These are phyloP conservation scores for Yamadazyma kanchanaburiensis DNA, from an alignment of 1,139 yeast species.

Conservation along the genomic window DNA sequence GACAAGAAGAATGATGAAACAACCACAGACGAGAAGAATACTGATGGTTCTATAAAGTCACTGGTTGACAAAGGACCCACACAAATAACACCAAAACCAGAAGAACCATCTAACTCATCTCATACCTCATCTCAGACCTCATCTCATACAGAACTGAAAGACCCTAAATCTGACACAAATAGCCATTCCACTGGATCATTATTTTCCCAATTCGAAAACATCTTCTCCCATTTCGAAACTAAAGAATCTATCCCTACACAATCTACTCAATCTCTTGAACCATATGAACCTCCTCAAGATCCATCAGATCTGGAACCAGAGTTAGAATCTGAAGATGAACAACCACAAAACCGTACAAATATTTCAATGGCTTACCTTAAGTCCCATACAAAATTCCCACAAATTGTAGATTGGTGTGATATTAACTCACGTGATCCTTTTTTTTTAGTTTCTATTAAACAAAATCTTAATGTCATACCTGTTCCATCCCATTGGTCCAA, in stretches of 20 bases:
- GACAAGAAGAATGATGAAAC: no score
- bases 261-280: constrained; percentile 2
- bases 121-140: no score
- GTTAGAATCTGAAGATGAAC: constrained; percentile 16
- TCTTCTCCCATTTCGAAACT: not conserved
- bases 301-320: not conserved
- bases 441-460: constrained; percentile 61
- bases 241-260: no score
- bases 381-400: constrained; percentile 58
- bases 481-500: constrained; percentile 86
- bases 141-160: constrained; percentile 5
- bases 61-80: no score
- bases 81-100: not conserved
- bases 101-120: no score
- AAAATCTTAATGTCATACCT: constrained; percentile 63
- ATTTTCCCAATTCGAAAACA: not conserved
- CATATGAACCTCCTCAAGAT: not conserved
- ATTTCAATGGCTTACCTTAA: constrained; percentile 71
- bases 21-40: no score
- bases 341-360: constrained; percentile 48
- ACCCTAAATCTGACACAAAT: constrained; percentile 23
- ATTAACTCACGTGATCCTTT: constrained; percentile 81
- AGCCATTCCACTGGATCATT: not conserved
- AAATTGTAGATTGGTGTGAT: constrained; percentile 82
- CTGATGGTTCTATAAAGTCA: no score